Evolutionary conservation across 1,284 basidiomycete genomes (phyloP), one percentile per base, ranked within the genome.

Genomic region (Leccinum pallidistipes): DNA sequence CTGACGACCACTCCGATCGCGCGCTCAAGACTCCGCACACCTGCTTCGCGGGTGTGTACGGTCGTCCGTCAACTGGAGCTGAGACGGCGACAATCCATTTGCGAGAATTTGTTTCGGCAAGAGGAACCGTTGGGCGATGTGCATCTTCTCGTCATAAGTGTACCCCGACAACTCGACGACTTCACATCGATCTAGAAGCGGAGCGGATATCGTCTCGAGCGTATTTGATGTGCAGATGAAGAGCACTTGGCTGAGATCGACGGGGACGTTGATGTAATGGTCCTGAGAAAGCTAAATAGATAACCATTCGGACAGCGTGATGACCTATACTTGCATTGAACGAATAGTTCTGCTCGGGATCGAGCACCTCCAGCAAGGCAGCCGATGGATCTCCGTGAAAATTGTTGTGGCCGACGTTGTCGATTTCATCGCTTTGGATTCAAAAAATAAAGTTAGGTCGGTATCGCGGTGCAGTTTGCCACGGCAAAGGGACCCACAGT

Each of bases 221-320:
- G 87, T 84, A 73, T 95, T 95, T 7, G 91, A 88, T 0, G 94
- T 96, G 74, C 93, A 95, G 62, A 97, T 92, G 76, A 97, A 96
- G 11, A 96, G 80, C 7, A 96, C 88, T 67, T 91, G 89, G 51
- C 89, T 92, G 45, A 97, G 81, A 69, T 97, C 93, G 59, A 96
- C 86, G 2, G 94, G 94, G 2, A 96, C 91, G 66, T 95, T 93
- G 76, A 94, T 84, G 68, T 96, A 96, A 74, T 96, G 94, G 72
- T 97, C 94, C 86, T 95, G 54, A 38, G 47, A 2, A 9, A 24
- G 9, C 3, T 4, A 0, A 1, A 52, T 70, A 12, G 73, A 61
- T 31, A 16, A 14, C 18, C 14, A 10, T 29, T 9, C 6, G 14
- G 1, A 50, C 1, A 49, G 21, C 32, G 11, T 12, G 34, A 24